Evolutionary conservation across 306 rosid species (phyloP).

Genomic region (apple (Malus domestica)): DNA sequence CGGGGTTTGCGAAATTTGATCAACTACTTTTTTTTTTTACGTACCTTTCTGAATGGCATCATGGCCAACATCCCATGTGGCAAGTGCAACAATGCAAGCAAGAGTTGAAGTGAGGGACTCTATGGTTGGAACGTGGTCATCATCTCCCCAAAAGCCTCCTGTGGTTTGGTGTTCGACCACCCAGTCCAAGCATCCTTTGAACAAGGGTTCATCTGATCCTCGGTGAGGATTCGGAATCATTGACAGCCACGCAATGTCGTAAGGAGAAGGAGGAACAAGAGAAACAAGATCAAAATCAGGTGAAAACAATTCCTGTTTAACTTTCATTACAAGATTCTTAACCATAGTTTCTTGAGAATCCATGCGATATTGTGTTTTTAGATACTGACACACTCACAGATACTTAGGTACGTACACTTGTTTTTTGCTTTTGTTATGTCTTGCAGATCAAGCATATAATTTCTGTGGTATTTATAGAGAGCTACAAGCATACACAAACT

Average conservation of each 20-base stretch:
- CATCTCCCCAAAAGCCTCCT: conserved; percentile 8
- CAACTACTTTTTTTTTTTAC: too few species aligned
- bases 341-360: not conserved
- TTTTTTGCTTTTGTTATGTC: not conserved
- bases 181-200: conserved; percentile 10
- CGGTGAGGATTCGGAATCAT: conserved; percentile 9
- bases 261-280: conserved; percentile 8
- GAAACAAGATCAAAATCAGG: not conserved
- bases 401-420: not conserved
- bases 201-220: not conserved
- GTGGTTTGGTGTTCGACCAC: conserved; percentile 2
- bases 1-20: too few species aligned
- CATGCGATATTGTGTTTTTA: not conserved
- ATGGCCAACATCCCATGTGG: conserved; percentile 6
- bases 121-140: not conserved
- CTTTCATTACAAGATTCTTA: not conserved
- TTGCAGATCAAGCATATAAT: too few species aligned
- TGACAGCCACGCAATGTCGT: conserved; percentile 15
- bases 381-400: not conserved
- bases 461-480: too few species aligned
- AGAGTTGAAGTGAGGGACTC: conserved; percentile 11
- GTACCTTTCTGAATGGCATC: conserved; percentile 9
- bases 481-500: too few species aligned
- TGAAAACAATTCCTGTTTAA: not conserved
- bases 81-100: conserved; percentile 8